A percentile compares a stretch with the other conserved stretches of the same genome.
phyloP scores from a whole-genome alignment of 768 basidiomycete species.

The Leucosporidium creatinivorum region DNA sequence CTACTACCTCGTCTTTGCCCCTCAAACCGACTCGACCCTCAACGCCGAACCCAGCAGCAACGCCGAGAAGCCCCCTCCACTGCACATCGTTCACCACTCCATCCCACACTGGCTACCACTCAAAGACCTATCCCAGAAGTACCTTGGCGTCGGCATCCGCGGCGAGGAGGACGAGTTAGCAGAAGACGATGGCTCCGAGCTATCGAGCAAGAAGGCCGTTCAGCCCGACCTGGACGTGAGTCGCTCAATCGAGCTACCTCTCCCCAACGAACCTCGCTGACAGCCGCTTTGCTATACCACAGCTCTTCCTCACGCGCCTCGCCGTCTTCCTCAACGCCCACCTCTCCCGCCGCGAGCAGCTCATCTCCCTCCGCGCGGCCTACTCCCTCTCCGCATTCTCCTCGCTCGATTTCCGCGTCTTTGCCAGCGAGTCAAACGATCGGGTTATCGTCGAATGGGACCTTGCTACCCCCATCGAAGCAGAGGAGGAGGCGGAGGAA shows the following conservation, averaged over 20 bases:
- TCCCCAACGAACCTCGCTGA: not conserved
- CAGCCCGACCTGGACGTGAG: conserved; percentile 8
- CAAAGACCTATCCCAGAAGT: not conserved
- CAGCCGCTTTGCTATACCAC: not conserved
- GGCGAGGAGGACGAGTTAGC: not conserved
- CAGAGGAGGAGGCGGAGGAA: not conserved
- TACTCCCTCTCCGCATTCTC: not conserved
- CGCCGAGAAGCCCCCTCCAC: not conserved
- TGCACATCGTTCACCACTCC: conserved; percentile 10
- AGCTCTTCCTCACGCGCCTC: conserved; percentile 17
- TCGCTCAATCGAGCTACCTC: too few species aligned
- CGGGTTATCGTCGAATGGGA: conserved; percentile 12
- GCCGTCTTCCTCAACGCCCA: conserved; percentile 5
- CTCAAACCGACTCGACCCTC: not conserved
- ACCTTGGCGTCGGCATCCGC: not conserved
- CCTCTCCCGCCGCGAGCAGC: conserved; percentile 9
- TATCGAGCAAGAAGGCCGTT: not conserved
- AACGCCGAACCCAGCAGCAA: not conserved
- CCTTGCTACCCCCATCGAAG: not conserved
- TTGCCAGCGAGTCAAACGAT: conserved; percentile 6
- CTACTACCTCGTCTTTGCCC: conserved; percentile 12
- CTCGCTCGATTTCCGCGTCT: conserved; percentile 9
- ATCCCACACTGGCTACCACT: conserved; percentile 9
- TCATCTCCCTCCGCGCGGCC: conserved; percentile 5
- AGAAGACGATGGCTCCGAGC: not conserved